Percentiles rank a stretch among this genome's conserved stretches.
phyloP scores from a whole-genome alignment of 1,284 basidiomycete species.

The Blastosporella zonata region DNA sequence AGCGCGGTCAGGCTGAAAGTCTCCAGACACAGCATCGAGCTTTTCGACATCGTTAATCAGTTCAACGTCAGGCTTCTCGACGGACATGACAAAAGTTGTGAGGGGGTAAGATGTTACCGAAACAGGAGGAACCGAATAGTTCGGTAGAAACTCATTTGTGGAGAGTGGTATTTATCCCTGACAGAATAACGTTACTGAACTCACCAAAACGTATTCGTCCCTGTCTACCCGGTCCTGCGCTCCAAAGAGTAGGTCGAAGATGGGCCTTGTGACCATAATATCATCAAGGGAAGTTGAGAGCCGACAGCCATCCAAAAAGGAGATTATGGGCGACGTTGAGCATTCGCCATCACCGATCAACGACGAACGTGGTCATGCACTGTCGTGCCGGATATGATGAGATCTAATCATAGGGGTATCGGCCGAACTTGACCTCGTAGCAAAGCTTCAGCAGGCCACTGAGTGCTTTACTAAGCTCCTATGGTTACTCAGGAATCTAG shows the following conservation, averaged over 20 bases:
- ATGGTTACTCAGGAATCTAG: no score
- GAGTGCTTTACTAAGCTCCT: no score
- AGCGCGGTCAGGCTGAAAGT: constrained; percentile 9
- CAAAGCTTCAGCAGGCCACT: no score
- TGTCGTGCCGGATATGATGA: neutral
- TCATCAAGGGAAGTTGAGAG: constrained; percentile 11
- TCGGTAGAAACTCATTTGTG: neutral
- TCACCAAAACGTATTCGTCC: constrained; percentile 29
- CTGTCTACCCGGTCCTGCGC: constrained; percentile 20
- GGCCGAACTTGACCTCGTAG: no score
- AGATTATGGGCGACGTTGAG: neutral
- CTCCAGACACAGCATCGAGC: constrained; percentile 19
- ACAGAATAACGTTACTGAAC: constrained; percentile 20
- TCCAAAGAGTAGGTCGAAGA: constrained; percentile 23
- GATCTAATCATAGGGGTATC: neutral
- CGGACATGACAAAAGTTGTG: constrained; percentile 9
- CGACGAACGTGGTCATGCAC: neutral
- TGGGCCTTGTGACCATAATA: constrained; percentile 21
- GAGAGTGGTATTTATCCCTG: constrained; percentile 18
- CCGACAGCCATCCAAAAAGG: neutral
- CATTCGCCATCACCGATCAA: no score
- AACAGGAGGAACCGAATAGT: constrained; percentile 12
- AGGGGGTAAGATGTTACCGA: neutral
- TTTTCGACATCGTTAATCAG: constrained; percentile 20
- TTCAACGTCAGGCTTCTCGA: constrained; percentile 10